Base-by-base conservation (phyloP, 805 yeast genomes). In the Metschnikowia dekortorum region DNA sequence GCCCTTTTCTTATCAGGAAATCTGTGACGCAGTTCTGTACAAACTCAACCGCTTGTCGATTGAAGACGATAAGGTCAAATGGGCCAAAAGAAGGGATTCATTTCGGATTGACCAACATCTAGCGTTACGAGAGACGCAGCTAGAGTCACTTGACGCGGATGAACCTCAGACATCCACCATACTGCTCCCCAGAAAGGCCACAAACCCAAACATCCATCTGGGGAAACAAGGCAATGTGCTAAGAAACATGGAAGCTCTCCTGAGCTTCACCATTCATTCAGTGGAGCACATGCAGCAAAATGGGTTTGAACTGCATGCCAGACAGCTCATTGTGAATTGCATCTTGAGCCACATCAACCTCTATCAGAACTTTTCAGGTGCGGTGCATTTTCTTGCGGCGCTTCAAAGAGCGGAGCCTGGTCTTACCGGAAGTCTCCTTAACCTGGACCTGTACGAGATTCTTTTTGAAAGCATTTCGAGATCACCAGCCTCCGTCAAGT, bases 311-410 rank as follows among this genome's bases (percentile, higher is more conserved):
- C 8, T 9, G n/a, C 32, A 29, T 9, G 60, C 63, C 8, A 43
- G 63, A 16, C 55, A 47, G 3, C 42, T 64, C 2, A 70, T 73
- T 48, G 49, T 73, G 30, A 70, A 71, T 49, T 70, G 76, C 48
- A 29, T 71, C 2, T 55, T 74, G 34, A 64, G 68, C 52, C 76
- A 72, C 54, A 52, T 71, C 22, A 60, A 59, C 32, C 45, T 64
- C 16, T 62, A 65, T 55, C 74, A 70, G 47, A 72, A 72, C 53
- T 65, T 66, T 42, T 57, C 71, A 2, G 76, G 70, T 0, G 51
- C 65, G 4, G 56, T 61, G 1, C 54, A 67, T 6, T 54, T 53
- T n/a, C 64, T 72, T 0, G 55, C 61, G 4, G 66, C 68, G 44
- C 54, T 71, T 45, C 59, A 59, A 31, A 10, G 26, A 2, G 45